Base-by-base conservation (phyloP, 192 early-diverging fungal species). In the Coemansia sp. region DNA sequence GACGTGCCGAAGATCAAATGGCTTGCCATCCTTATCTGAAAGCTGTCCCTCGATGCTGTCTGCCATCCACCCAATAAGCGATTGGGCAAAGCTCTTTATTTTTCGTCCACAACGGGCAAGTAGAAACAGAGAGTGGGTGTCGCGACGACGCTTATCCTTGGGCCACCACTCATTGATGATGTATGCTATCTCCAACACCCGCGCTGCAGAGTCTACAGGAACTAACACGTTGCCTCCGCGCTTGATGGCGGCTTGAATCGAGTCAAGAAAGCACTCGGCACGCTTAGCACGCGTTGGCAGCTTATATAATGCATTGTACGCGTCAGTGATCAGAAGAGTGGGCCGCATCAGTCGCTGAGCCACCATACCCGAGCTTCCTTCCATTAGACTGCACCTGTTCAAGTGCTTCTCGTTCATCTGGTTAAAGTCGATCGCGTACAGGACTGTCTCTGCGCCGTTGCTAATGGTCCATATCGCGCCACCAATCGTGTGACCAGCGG, bases 391-490 rank as follows among this genome's bases (percentile, higher is more conserved):
- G 53, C 58, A 47, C 19, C 48, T 41, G 8, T 41, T 63, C 18
- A 62, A 70, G 43, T 87, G 92, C 86, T 80, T 73, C 65, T 98
- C 96, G 53, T 88, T 90, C 34, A 84, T 81, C 63, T 97, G 92
- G 65, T 97, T 99, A 63, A 87, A 97, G 67, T 99, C 93, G 29
- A 97, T 90, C 1, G 94, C 93, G 60, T 99, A 99, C 4, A 97
- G 77, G 49, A 99, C 89, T 8, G 88, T 85, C 58, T 98, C 93
- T 13, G 90, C 87, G 46, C 93, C 93, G 56, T 93, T 95, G 61
- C 86, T 88, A 48, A 99, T 92, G 43, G 89, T 93, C 96, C 96
- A 99, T 36, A 99, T 79, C 1, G 94, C 93, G 17, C 96, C 96
- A 55, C 96, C 96, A 23, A 99, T 80, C 1, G 96, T 86, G 60